Evolutionary conservation across 2,329 filamentous ascomycete species (phyloP).

Genomic region (Thielaviopsis cerberus): DNA sequence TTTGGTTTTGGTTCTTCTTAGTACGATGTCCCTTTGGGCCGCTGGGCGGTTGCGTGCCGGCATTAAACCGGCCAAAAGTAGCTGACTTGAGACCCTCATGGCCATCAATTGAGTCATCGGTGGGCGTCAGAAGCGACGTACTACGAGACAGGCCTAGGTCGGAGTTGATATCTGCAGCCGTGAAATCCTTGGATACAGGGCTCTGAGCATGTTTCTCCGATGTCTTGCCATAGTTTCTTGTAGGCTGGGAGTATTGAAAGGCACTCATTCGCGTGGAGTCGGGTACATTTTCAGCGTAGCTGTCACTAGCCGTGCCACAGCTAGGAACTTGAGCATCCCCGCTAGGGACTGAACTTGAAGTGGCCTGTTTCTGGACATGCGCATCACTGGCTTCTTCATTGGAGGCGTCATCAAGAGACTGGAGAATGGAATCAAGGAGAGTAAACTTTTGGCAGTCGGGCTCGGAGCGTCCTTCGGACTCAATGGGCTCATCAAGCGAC

Average conservation of each 20-base stretch:
- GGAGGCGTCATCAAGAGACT: conserved; percentile 24
- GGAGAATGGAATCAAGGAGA: not conserved
- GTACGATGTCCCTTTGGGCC: not conserved
- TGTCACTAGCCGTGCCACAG: no score
- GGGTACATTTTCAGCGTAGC: no score
- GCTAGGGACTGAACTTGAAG: not conserved
- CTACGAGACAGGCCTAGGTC: not conserved
- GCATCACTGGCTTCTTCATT: conserved; percentile 23
- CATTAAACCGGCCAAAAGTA: not conserved
- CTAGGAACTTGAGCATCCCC: not conserved
- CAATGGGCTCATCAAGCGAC: not conserved
- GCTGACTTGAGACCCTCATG: not conserved
- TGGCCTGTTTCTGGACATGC: not conserved
- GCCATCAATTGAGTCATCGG: not conserved
- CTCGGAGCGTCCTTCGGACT: conserved; percentile 17
- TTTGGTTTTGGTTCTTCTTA: not conserved
- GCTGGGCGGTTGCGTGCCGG: not conserved
- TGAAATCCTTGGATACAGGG: not conserved
- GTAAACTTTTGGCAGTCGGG: conserved; percentile 36
- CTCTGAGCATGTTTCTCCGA: not conserved
- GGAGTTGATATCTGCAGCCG: not conserved
- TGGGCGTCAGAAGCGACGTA: not conserved
- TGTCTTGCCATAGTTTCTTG: not conserved
- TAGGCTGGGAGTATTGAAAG: no score
- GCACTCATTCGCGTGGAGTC: no score